Evolutionary conservation across 2,329 filamentous ascomycete species (phyloP).

Genomic region (Diaporthe amygdali): DNA sequence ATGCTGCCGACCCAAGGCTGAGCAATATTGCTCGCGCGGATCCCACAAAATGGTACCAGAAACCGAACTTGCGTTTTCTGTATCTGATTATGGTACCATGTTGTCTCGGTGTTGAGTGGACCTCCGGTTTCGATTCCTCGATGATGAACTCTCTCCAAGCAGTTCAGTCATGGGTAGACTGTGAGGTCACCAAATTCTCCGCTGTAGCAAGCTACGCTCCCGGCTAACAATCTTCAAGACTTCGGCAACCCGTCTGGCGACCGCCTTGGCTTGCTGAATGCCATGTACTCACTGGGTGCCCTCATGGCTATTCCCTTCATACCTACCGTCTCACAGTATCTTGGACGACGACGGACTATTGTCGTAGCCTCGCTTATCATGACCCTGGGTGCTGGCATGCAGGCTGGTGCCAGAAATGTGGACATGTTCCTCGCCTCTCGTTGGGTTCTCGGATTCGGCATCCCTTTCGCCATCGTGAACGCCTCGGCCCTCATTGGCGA

Average conservation of each 20-base stretch:
- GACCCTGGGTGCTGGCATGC: slow-evolving; percentile 41
- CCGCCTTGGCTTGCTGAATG: slow-evolving; percentile 47
- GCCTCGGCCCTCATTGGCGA: slow-evolving; percentile 42
- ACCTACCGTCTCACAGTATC: slow-evolving; percentile 41
- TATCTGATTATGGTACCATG: slow-evolving; percentile 47
- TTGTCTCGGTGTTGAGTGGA: slow-evolving; percentile 48
- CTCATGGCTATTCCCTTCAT: slow-evolving; percentile 48
- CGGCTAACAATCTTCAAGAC: slow-evolving; percentile 31
- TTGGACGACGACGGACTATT: slow-evolving; percentile 44
- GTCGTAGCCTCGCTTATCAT: slow-evolving; percentile 39
- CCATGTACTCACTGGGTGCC: slow-evolving; percentile 48
- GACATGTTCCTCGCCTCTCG: slow-evolving; percentile 40
- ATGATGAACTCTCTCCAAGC: slow-evolving; percentile 51
- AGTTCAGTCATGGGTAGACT: slow-evolving; percentile 43
- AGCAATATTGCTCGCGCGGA: slow-evolving; percentile 41
- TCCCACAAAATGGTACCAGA: slow-evolving; percentile 43
- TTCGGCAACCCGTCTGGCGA: slow-evolving; percentile 45
- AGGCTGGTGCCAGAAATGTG: slow-evolving; percentile 21
- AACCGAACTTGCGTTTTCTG: slow-evolving; percentile 43
- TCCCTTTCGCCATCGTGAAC: slow-evolving; percentile 40
- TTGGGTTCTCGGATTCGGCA: slow-evolving; percentile 40
- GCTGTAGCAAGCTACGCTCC: not conserved
- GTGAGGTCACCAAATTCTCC: slow-evolving; percentile 28
- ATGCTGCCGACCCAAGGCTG: slow-evolving; percentile 37
- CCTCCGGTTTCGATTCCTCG: slow-evolving; percentile 47